A percentile compares a stretch with the other conserved stretches of the same genome.
Conservation (phyloP, 2,329 filamentous ascomycete species). For the Aspergillus ochraceus region DNA sequence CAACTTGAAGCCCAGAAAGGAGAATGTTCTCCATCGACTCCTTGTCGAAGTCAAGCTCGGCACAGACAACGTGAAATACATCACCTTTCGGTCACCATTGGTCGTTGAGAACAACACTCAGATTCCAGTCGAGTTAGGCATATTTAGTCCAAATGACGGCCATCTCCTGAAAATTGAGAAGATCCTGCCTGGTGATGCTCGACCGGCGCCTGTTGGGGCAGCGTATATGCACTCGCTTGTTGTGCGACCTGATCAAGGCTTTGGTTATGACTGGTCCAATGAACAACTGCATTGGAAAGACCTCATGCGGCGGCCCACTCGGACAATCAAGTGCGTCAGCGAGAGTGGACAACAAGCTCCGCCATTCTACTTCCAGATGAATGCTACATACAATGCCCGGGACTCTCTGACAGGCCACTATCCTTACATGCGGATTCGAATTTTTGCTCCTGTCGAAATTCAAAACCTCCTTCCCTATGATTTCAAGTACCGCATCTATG, state of each 20-base stretch:
- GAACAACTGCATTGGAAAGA: conserved; percentile 93
- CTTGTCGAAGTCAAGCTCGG: conserved; percentile 90
- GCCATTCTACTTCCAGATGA: conserved; percentile 95
- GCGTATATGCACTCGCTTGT: conserved; percentile 86
- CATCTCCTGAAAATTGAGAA: conserved; percentile 97
- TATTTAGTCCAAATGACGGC: conserved; percentile 83
- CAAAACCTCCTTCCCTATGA: conserved; percentile 95
- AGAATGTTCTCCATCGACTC: conserved; percentile 81
- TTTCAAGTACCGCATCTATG: conserved; percentile 99
- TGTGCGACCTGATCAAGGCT: conserved; percentile 88
- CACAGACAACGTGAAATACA: conserved; percentile 96
- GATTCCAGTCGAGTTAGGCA: conserved; percentile 89
- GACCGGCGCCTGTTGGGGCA: conserved; percentile 88
- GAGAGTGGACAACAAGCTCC: conserved; percentile 74
- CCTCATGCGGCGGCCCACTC: conserved; percentile 77
- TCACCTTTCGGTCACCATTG: conserved; percentile 89
- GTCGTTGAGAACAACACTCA: conserved; percentile 95
- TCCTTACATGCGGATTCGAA: conserved; percentile 88
- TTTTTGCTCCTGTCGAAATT: conserved; percentile 89
- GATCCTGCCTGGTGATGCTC: conserved; percentile 84
- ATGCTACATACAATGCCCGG: conserved; percentile 78
- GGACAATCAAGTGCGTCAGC: conserved; percentile 83
- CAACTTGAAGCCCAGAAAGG: conserved; percentile 81
- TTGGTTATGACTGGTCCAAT: conserved; percentile 92
- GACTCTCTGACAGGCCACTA: conserved; percentile 83